Evolutionary conservation across 2,329 filamentous ascomycete genomes (phyloP).

Genomic region (Penicillium sp.): DNA sequence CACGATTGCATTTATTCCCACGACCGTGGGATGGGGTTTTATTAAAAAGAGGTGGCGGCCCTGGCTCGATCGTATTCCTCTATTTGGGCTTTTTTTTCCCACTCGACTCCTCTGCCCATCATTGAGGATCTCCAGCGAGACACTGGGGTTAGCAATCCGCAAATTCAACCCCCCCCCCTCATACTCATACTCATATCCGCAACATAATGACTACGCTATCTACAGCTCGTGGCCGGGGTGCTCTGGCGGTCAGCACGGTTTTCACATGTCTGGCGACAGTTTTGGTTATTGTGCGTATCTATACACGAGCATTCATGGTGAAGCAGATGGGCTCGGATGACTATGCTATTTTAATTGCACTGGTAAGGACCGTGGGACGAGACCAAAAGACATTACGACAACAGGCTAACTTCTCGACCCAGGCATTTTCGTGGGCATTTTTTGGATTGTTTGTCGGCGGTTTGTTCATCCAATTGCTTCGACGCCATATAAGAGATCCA

Average conservation of each 20-base stretch:
- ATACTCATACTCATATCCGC: conserved; percentile 11
- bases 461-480: conserved; percentile 14
- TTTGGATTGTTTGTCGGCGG: conserved; percentile 36
- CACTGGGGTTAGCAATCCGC: background rate
- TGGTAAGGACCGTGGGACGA: conserved; percentile 26
- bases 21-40: conserved; percentile 12
- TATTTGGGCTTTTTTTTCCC: background rate
- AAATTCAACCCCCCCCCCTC: background rate
- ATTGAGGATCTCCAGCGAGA: background rate
- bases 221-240: conserved; percentile 30
- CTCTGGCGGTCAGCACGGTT: conserved; percentile 33
- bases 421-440: conserved; percentile 36
- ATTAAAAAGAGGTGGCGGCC: conserved; percentile 12
- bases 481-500: background rate
- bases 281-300: conserved; percentile 46
- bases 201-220: conserved; percentile 31
- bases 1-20: conserved; percentile 5
- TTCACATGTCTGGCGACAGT: conserved; percentile 37
- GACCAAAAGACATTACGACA: background rate
- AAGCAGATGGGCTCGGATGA: conserved; percentile 43
- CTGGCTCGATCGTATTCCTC: conserved; percentile 9
- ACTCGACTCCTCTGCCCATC: background rate
- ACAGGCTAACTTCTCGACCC: background rate
- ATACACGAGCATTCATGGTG: conserved; percentile 40
- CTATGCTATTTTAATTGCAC: conserved; percentile 41